Percentiles rank a stretch among this genome's conserved stretches.
These are phyloP conservation scores for Basidiobolus meristosporus DNA, from an alignment of 371 early-diverging fungal genomes.

Conservation along the genomic window DNA sequence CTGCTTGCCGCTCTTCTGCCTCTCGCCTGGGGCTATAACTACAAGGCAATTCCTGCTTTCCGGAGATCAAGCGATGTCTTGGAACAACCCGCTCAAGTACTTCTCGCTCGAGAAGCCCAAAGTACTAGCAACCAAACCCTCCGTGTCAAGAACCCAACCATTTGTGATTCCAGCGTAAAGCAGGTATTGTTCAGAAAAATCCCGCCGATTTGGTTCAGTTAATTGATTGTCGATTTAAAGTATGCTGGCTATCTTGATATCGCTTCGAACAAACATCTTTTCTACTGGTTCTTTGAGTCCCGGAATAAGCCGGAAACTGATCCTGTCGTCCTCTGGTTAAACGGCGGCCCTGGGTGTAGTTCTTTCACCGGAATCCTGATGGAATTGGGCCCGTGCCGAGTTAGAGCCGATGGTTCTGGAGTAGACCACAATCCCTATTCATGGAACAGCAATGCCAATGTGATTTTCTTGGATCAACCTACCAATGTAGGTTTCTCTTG, in stretches of 20 bases:
- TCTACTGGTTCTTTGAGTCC: constrained; percentile 57
- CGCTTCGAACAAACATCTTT: constrained; percentile 35
- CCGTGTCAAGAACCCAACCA: constrained; percentile 38
- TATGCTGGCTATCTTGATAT: constrained; percentile 61
- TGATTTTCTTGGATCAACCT: constrained; percentile 65
- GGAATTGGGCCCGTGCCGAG: constrained; percentile 59
- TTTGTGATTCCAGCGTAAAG: constrained; percentile 55
- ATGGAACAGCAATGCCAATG: constrained; percentile 56
- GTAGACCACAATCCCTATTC: constrained; percentile 27
- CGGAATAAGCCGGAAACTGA: constrained; percentile 35
- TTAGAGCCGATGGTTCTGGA: constrained; percentile 29
- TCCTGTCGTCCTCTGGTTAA: constrained; percentile 53
- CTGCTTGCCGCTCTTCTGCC: no score
- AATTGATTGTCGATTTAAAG: no score
- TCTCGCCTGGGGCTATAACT: no score
- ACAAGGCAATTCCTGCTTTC: no score
- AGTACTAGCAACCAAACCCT: no score
- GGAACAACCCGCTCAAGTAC: no score
- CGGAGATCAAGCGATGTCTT: no score
- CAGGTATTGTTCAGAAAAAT: no score
- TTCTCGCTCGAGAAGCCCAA: no score
- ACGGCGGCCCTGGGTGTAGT: constrained; percentile 65
- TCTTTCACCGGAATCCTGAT: constrained; percentile 49
- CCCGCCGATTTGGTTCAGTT: no score
- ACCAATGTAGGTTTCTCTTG: constrained; percentile 57